phyloP scores from a whole-genome alignment of 441 rosid species.

The Corymbia calophylla region DNA sequence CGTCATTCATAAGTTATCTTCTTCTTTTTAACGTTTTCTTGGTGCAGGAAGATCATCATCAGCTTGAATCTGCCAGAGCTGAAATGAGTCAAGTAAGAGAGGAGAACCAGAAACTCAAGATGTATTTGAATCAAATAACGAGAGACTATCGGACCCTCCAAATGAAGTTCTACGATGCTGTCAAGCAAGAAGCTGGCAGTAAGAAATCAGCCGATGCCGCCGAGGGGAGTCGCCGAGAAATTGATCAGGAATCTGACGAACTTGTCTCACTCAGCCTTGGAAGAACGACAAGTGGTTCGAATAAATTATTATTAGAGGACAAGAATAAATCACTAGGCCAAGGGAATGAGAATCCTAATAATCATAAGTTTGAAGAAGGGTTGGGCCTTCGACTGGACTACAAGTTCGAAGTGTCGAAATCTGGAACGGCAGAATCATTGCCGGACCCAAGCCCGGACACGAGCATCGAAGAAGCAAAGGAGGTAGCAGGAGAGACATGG shows the following conservation, averaged over 20 bases:
- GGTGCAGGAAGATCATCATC: neutral
- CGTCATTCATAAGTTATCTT: neutral
- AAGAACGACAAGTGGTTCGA: neutral
- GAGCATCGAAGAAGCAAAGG: slow-evolving; percentile 34
- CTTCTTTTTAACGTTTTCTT: neutral
- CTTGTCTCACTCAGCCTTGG: neutral
- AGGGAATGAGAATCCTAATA: neutral
- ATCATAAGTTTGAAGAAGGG: neutral
- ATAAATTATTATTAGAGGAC: neutral
- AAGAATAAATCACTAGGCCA: neutral
- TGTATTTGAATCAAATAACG: neutral
- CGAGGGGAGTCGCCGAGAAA: neutral
- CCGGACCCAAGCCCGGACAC: slow-evolving; percentile 22
- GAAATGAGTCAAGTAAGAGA: slow-evolving; percentile 5
- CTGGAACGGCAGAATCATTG: neutral
- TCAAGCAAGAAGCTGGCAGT: neutral
- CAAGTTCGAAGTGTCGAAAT: neutral
- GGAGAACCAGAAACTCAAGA: slow-evolving; percentile 5
- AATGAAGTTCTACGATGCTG: neutral
- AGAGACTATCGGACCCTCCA: slow-evolving; percentile 6
- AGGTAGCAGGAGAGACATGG: slow-evolving; percentile 43
- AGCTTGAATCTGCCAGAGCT: neutral
- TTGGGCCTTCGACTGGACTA: neutral
- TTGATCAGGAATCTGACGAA: neutral
- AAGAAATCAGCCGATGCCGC: neutral